Conservation (phyloP, 768 basidiomycete genomes). For the Exsudoporus frostii region DNA sequence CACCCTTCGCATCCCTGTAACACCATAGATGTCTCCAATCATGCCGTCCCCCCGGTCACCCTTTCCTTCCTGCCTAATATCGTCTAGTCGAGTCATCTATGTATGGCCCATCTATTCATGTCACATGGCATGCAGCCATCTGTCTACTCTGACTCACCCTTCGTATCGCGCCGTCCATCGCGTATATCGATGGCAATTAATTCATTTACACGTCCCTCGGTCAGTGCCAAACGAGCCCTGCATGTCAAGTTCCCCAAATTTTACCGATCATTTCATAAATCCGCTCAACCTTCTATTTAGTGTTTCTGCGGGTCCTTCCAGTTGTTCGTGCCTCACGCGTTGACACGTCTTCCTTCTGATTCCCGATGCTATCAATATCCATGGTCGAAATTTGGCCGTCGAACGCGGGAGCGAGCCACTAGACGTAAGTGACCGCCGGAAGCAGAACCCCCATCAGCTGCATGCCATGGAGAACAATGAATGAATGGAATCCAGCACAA, state of each 20-base stretch:
- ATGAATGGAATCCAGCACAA: constrained; percentile 21
- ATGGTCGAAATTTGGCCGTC: constrained; percentile 17
- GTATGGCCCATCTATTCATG: constrained; percentile 6
- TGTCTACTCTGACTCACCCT: constrained; percentile 5
- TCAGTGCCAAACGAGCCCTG: constrained; percentile 9
- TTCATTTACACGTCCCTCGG: constrained; percentile 24
- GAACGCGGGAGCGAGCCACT: constrained; percentile 32
- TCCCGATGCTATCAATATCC: constrained; percentile 22
- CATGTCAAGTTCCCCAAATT: neutral
- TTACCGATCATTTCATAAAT: constrained; percentile 26
- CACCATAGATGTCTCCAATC: constrained; percentile 12
- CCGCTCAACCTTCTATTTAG: constrained; percentile 29
- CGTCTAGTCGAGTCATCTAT: neutral
- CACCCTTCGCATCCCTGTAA: constrained; percentile 7
- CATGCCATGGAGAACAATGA: constrained; percentile 20
- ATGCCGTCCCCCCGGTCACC: constrained; percentile 26
- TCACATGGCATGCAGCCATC: neutral
- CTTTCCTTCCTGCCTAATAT: constrained; percentile 4
- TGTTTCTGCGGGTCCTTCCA: constrained; percentile 19
- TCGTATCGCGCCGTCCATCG: constrained; percentile 15
- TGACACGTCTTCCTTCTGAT: constrained; percentile 16
- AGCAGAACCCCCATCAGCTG: constrained; percentile 24
- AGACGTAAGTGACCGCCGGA: constrained; percentile 31
- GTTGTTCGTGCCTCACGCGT: constrained; percentile 16
- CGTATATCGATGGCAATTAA: constrained; percentile 26